phyloP scores from a whole-genome alignment of 441 rosid genomes.

The Codiaeum variegatum region DNA sequence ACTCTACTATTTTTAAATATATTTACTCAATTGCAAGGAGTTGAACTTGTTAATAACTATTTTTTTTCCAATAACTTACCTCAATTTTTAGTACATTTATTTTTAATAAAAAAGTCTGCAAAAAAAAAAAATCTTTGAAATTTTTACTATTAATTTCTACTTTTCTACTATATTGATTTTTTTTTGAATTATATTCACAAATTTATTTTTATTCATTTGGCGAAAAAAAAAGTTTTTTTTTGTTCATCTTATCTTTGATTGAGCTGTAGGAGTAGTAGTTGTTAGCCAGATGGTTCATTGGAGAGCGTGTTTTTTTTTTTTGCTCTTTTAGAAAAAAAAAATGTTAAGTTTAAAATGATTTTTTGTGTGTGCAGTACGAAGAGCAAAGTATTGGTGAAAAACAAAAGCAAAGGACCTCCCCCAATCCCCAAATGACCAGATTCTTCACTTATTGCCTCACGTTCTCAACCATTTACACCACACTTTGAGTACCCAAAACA shows the following conservation, averaged over 20 bases:
- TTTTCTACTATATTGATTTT: too few relatives aligned
- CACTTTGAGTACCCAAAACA: conserved; percentile 13
- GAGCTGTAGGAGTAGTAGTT: conserved; percentile 32
- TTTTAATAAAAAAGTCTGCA: too few relatives aligned
- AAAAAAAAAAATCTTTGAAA: too few relatives aligned
- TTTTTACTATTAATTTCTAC: too few relatives aligned
- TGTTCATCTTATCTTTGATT: conserved; percentile 29
- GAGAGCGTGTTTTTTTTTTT: conserved; percentile 30
- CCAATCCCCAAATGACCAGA: conserved; percentile 43
- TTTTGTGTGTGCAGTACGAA: conserved; percentile 21
- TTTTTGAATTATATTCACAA: too few relatives aligned
- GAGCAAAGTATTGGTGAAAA: conserved; percentile 41
- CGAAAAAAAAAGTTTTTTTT: too few relatives aligned
- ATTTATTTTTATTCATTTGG: too few relatives aligned
- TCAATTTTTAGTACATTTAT: too few relatives aligned
- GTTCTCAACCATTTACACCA: conserved; percentile 15
- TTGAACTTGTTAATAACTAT: too few relatives aligned
- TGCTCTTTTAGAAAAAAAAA: not conserved
- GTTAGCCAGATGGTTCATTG: conserved; percentile 34
- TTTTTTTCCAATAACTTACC: too few relatives aligned
- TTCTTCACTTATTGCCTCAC: conserved; percentile 21
- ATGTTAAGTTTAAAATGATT: not conserved
- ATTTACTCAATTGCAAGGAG: too few relatives aligned
- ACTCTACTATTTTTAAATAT: too few relatives aligned
- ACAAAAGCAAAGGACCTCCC: conserved; percentile 31